Evolutionary conservation across 2,329 filamentous ascomycete genomes (phyloP).

Genomic region (Ceratocystis cubensis): DNA sequence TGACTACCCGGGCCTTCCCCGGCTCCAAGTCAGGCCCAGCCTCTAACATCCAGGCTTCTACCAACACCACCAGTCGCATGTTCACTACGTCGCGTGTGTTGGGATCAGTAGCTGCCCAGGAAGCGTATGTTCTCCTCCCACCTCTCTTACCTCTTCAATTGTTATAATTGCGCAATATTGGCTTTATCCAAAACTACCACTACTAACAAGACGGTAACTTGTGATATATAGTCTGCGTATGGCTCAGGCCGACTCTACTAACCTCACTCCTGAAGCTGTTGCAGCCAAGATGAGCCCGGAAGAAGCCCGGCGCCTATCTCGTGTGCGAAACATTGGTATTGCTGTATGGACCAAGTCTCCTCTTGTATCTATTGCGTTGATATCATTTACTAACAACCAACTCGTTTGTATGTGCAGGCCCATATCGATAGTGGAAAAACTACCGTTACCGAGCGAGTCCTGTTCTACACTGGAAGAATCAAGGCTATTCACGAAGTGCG

Average conservation of each 20-base stretch:
- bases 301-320: constrained; percentile 64
- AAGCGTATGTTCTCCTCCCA: constrained; percentile 29
- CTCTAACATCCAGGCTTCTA: background rate
- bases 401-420: constrained; percentile 42
- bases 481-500: constrained; percentile 95
- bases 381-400: constrained; percentile 9
- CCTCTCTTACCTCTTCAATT: constrained; percentile 5
- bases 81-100: constrained; percentile 17
- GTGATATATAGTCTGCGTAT: constrained; percentile 33
- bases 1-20: constrained; percentile 14
- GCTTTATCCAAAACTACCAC: background rate
- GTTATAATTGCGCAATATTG: background rate
- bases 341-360: constrained; percentile 47
- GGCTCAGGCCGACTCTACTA: constrained; percentile 40
- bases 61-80: constrained; percentile 13
- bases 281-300: constrained; percentile 68
- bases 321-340: constrained; percentile 94
- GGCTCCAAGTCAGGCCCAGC: background rate
- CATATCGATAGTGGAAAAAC: constrained; percentile 99
- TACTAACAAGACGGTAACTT: constrained; percentile 2
- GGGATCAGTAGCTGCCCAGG: constrained; percentile 30
- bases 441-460: constrained; percentile 86
- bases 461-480: constrained; percentile 96
- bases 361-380: background rate
- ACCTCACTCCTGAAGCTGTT: constrained; percentile 46